Conservation (phyloP, 2,329 filamentous ascomycete genomes). For the Sphaerulina populicola region DNA sequence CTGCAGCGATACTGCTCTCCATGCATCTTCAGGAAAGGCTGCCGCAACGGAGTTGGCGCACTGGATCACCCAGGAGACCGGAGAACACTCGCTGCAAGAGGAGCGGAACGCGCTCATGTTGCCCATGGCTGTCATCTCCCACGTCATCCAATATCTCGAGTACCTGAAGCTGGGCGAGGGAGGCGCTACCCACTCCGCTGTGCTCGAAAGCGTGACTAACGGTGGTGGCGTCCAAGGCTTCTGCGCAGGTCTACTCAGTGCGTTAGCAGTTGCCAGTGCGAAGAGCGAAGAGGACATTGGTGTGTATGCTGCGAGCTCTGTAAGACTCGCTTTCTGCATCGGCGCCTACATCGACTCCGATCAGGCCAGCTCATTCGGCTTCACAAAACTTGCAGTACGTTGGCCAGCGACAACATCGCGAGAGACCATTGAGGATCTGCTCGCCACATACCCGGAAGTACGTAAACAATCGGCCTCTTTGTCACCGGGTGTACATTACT, state of each 20-base stretch:
- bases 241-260: constrained; percentile 11
- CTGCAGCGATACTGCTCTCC: background rate
- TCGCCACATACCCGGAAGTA: background rate
- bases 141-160: constrained; percentile 5
- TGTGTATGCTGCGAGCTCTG: constrained; percentile 47
- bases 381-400: constrained; percentile 1
- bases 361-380: background rate
- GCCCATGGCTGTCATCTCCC: constrained; percentile 4
- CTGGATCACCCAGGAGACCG: background rate
- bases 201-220: background rate
- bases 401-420: background rate
- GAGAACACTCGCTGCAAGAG: background rate
- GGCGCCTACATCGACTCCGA: constrained; percentile 57
- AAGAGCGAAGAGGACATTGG: constrained; percentile 54
- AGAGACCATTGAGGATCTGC: background rate
- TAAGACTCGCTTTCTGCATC: constrained; percentile 66
- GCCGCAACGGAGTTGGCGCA: background rate
- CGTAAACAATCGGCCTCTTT: background rate
- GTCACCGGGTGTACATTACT: background rate
- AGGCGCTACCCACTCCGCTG: background rate
- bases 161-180: background rate
- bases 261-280: constrained; percentile 33
- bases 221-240: constrained; percentile 12
- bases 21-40: background rate
- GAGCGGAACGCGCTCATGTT: constrained; percentile 4